Evolutionary conservation across 192 early-diverging fungal genomes (phyloP), one percentile per base, ranked within the genome.

Genomic region (Backusella westeae): DNA sequence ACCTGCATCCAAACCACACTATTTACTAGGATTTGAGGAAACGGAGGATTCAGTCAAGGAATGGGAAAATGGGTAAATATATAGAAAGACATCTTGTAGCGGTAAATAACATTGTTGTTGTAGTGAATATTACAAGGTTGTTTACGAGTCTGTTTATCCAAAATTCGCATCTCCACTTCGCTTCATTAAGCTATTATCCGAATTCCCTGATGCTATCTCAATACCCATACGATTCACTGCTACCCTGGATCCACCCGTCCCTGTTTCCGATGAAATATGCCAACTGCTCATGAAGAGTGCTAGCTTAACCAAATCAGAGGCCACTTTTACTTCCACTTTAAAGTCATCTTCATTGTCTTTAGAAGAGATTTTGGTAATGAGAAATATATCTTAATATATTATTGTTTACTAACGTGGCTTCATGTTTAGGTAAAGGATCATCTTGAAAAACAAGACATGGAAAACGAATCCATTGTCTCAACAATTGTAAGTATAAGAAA

Each of bases 211-310:
- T 35, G 67, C 56, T 8, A 52, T 8, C 2, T 34, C 80, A 17
- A 69, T 81, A 21, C 76, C 76, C 15, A 41, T 81, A 36, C 69
- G 76, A 38, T 78, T 81, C 75, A 77, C 75, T 7, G 80, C 76
- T 21, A 77, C 26, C 7, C 34, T 81, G 34, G 73, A 77, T 42
- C 52, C 68, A 4, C 80, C 80, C 7, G 32, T 81, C 14, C 76
- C 80, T 4, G 73, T 63, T 34, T 75, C 80, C n/a, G 80, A 77
- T 34, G 44, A 49, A 10, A 70, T 79, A 32, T 32, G 41, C 14
- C 78, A 79, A 41, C 69, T 44, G 26, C 8, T 79, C 23, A 74
- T 79, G 73, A 67, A 69, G 23, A 70, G 69, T 19, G 70, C 68
- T 23, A 73, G 78, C 21, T 21, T 59, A 9, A 52, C 38, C 0